Evolutionary conservation across 768 basidiomycete species (phyloP).

Genomic region (Phanerodontia chrysosporium): DNA sequence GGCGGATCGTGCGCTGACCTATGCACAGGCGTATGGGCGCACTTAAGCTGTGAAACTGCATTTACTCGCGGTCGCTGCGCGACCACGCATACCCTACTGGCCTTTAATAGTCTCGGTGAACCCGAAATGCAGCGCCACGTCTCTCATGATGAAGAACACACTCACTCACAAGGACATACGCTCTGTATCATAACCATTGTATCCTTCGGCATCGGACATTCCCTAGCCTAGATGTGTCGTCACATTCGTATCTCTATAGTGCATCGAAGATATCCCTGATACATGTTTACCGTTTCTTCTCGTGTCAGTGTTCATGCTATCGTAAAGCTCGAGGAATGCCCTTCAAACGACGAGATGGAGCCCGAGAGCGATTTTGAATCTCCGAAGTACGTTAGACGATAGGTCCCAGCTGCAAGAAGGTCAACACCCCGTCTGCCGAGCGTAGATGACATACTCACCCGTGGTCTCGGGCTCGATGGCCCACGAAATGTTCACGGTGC

Average conservation of each 20-base stretch:
- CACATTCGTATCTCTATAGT: too few species aligned
- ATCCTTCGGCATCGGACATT: background rate
- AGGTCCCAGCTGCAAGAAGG: slow-evolving; percentile 51
- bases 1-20: too few species aligned
- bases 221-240: too few species aligned
- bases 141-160: too few species aligned
- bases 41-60: slow-evolving; percentile 5
- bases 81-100: background rate
- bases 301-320: slow-evolving; percentile 32
- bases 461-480: slow-evolving; percentile 59
- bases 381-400: slow-evolving; percentile 68
- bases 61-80: background rate
- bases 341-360: slow-evolving; percentile 57
- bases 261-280: too few species aligned
- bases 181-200: background rate
- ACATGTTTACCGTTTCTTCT: too few species aligned
- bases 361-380: slow-evolving; percentile 72
- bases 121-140: too few species aligned
- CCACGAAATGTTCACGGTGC: slow-evolving; percentile 66
- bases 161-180: background rate
- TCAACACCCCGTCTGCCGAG: background rate
- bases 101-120: background rate
- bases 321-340: slow-evolving; percentile 58
- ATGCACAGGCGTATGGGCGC: background rate
- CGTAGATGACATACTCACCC: slow-evolving; percentile 32